Base-by-base conservation (phyloP, 441 rosid species). In the Populus trichocarpa region DNA sequence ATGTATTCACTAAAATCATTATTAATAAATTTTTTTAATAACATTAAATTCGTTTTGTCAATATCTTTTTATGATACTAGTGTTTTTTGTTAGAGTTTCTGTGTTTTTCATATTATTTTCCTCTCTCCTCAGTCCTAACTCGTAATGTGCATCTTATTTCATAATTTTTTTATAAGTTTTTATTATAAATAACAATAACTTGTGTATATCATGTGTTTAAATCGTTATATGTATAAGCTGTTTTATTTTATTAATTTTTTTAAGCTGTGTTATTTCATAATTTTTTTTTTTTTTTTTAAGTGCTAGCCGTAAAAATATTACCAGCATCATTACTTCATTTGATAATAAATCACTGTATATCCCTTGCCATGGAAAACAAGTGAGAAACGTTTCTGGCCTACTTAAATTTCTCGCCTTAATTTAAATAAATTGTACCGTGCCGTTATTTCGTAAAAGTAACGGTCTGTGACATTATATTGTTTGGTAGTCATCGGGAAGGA, bases 11-110 rank as follows among this genome's bases (percentile, higher is more conserved):
- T 46, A 13, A 0, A 13, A 0, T 14, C 0, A 4, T 4, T 13
- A 20, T 13, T 46, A 14, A 46, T 46, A 4, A 46, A 0, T 3
- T 13, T 13, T 12, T 14, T 46, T 4, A 14, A 14, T 46, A 14
- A 13, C 5, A 14, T 1, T 46, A 0, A 3, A 46, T 46, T 46
- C 0, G 0, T 46, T 46, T 46, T 46, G 6, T 46, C 2, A 1
- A 46, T 46, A 14, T 46, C 0, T 46, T 46, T 46, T 46, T 14
- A 46, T 46, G 6, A 13, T 46, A 46, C 0, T 46, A 13, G 57
- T 46, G 20, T 1, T 12, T 0, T 3, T 3, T 10, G 4, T 46
- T 0, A 13, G 0, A 46, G 2, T 13, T 1, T 46, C 0, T 0
- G 1, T 42, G 2, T 3, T 46, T 46, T 0, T 0, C 0, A 46